These are phyloP conservation scores for Lasiodiplodia gonubiensis DNA, from an alignment of 2,329 filamentous ascomycete species.

Conservation along the genomic window DNA sequence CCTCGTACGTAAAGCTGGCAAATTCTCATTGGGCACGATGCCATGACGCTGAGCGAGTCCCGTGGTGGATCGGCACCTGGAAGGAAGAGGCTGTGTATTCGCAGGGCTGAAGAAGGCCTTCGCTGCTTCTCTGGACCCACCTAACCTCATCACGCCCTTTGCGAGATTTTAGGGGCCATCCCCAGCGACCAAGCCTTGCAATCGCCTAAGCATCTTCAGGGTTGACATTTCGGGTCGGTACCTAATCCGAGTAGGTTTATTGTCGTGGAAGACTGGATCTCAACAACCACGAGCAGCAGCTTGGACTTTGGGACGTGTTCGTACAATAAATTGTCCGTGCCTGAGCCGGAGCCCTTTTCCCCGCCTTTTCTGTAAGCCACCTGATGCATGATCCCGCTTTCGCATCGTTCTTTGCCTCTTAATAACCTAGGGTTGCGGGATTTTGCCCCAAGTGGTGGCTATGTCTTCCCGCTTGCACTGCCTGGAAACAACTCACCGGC, in stretches of 20 bases:
- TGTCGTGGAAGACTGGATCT: neutral
- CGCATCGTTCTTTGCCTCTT: neutral
- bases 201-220: neutral
- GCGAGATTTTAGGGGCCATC: neutral
- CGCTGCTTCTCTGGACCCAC: constrained; percentile 14
- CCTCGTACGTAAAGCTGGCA: neutral
- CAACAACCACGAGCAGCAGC: neutral
- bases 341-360: neutral
- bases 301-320: neutral
- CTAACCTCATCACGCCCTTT: neutral
- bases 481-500: neutral
- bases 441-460: neutral
- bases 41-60: neutral
- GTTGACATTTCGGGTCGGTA: neutral
- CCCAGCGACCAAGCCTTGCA: neutral
- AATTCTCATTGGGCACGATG: neutral
- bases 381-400: neutral
- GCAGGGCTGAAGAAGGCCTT: constrained; percentile 20
- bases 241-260: neutral
- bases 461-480: constrained; percentile 2
- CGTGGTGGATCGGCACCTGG: constrained; percentile 14
- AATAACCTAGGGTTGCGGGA: constrained; percentile 2
- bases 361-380: neutral
- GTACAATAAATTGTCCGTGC: neutral
- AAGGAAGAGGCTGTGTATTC: constrained; percentile 24